A percentile compares a stretch with the other conserved stretches of the same genome.
These are phyloP conservation scores for Fraxinus latifolia DNA, from an alignment of 305 asterid genomes.

Conservation along the genomic window DNA sequence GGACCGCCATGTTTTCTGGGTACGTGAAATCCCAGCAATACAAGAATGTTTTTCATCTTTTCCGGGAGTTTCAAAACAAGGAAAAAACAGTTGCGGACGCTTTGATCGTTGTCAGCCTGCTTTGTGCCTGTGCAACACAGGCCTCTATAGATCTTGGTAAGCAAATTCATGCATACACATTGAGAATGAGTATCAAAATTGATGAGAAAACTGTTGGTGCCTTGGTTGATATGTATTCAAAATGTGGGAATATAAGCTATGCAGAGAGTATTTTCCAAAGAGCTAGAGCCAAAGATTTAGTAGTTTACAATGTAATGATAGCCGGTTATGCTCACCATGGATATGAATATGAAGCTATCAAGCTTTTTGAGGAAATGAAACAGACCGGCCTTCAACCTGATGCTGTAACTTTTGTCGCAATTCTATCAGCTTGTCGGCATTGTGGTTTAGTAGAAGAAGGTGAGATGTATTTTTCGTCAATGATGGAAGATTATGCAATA, in stretches of 20 bases:
- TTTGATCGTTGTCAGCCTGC: slow-evolving; percentile 56
- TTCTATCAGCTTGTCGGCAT: slow-evolving; percentile 81
- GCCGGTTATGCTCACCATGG: slow-evolving; percentile 88
- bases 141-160: slow-evolving; percentile 65
- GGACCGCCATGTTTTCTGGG: slow-evolving; percentile 77
- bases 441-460: slow-evolving; percentile 62
- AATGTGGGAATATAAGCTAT: slow-evolving; percentile 60
- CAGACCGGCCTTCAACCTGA: slow-evolving; percentile 53
- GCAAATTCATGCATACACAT: slow-evolving; percentile 62
- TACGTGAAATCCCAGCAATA: slow-evolving; percentile 52
- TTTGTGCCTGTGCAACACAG: slow-evolving; percentile 55
- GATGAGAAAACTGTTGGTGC: slow-evolving; percentile 58
- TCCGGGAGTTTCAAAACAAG: slow-evolving; percentile 42
- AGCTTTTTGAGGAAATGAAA: slow-evolving; percentile 57
- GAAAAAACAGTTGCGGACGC: slow-evolving; percentile 40
- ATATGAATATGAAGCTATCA: slow-evolving; percentile 48
- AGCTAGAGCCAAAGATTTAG: slow-evolving; percentile 38
- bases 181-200: slow-evolving; percentile 43
- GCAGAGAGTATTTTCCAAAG: slow-evolving; percentile 50
- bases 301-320: slow-evolving; percentile 75
- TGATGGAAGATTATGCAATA: slow-evolving; percentile 54
- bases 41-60: slow-evolving; percentile 64
- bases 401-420: slow-evolving; percentile 65
- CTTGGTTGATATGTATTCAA: slow-evolving; percentile 74
- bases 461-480: slow-evolving; percentile 55